Evolutionary conservation across 2,329 filamentous ascomycete species (phyloP).

Genomic region (Cordyceps fumosorosea): DNA sequence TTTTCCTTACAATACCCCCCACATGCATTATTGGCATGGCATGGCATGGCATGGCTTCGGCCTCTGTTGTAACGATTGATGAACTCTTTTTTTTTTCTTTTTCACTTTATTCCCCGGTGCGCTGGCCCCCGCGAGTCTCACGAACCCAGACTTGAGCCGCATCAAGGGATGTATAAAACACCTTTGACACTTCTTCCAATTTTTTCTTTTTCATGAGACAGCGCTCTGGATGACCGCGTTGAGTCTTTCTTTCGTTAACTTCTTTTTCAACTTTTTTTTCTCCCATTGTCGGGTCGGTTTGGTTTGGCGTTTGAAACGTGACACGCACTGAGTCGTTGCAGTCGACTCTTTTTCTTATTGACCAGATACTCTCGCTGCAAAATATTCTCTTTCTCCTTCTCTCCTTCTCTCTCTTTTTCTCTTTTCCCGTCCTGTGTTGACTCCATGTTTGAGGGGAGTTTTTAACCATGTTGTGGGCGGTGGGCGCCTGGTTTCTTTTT

Average conservation of each 20-base stretch:
- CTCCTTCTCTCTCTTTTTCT: not conserved
- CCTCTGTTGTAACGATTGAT: conserved; percentile 9
- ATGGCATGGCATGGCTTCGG: not conserved
- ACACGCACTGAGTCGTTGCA: not conserved
- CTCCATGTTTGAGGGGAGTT: not conserved
- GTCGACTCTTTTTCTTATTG: not conserved
- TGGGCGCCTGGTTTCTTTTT: not conserved
- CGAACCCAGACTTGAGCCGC: conserved; percentile 16
- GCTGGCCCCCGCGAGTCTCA: conserved; percentile 14
- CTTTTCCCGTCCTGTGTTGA: too few relatives aligned
- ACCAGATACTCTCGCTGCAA: conserved; percentile 3
- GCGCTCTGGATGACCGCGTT: not conserved
- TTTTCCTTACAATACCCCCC: conserved; percentile 4
- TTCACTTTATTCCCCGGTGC: not conserved
- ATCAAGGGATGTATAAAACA: not conserved
- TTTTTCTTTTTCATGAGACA: not conserved
- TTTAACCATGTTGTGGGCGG: not conserved
- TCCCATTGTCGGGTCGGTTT: not conserved
- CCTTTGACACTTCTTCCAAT: not conserved
- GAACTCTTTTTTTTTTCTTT: not conserved
- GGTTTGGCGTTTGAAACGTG: not conserved
- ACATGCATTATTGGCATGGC: conserved; percentile 4
- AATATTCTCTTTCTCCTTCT: not conserved
- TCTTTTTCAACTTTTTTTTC: not conserved
- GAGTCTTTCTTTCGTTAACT: too few relatives aligned